These are phyloP conservation scores for Biancaea sappan DNA, from an alignment of 306 rosid genomes.

Conservation along the genomic window DNA sequence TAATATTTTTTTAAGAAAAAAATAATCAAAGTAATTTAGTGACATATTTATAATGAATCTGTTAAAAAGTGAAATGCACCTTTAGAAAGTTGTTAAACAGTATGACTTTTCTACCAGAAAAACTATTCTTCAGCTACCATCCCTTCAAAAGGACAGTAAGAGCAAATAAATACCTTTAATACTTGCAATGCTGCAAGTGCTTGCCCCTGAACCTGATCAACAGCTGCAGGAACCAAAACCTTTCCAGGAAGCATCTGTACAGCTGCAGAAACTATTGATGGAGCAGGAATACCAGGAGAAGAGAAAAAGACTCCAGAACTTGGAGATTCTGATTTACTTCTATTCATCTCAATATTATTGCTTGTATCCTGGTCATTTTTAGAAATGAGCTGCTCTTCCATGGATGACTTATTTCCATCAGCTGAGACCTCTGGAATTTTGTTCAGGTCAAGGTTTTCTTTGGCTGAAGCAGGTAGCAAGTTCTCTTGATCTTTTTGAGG, in stretches of 20 bases:
- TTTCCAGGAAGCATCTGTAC: conserved; percentile 79
- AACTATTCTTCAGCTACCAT: conserved; percentile 1
- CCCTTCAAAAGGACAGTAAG: conserved; percentile 10
- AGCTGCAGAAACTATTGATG: conserved; percentile 82
- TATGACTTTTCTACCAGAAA: conserved; percentile 24
- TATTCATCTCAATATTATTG: conserved; percentile 39
- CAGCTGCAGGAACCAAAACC: conserved; percentile 89
- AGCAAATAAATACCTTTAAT: conserved; percentile 63
- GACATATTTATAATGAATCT: conserved; percentile 13
- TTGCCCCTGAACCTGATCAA: conserved; percentile 98
- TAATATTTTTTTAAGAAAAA: neutral
- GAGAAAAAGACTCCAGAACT: conserved; percentile 67
- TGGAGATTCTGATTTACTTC: conserved; percentile 55
- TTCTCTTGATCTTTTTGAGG: conserved; percentile 43
- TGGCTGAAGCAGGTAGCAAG: conserved; percentile 39
- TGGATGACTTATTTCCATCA: conserved; percentile 49
- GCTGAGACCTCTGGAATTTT: conserved; percentile 45
- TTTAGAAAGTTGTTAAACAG: conserved; percentile 11
- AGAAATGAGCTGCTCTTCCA: conserved; percentile 44
- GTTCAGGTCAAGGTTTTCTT: conserved; percentile 46
- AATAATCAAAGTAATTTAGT: conserved; percentile 8
- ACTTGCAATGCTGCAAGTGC: conserved; percentile 92
- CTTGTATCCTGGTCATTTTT: conserved; percentile 42
- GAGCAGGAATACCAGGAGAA: conserved; percentile 95
- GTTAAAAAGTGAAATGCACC: conserved; percentile 3